Percentiles rank a stretch among this genome's conserved stretches.
Evolutionary conservation across 139 green algal species (phyloP).

Genomic region (Chlamydomonas asymmetrica): DNA sequence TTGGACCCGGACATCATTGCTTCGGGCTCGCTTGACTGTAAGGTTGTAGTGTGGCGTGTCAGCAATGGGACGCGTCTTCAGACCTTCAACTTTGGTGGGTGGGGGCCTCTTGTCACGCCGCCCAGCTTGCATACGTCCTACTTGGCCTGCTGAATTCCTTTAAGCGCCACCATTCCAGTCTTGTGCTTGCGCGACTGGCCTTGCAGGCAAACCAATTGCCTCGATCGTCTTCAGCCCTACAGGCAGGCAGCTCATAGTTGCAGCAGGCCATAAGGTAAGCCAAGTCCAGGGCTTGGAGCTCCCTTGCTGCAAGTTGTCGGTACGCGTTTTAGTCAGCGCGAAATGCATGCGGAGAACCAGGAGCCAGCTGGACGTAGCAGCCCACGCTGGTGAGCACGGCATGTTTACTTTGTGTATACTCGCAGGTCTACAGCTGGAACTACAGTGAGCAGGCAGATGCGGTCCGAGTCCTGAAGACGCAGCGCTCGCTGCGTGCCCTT

Average conservation of each 20-base stretch:
- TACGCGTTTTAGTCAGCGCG: too few relatives aligned
- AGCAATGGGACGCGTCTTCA: slow-evolving; percentile 64
- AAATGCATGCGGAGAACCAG: too few relatives aligned
- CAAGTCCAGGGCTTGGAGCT: too few relatives aligned
- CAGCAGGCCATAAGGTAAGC: slow-evolving; percentile 80
- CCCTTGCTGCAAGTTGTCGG: too few relatives aligned
- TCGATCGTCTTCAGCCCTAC: slow-evolving; percentile 80
- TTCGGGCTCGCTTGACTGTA: slow-evolving; percentile 82
- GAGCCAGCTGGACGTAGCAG: too few relatives aligned
- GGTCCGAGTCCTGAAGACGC: slow-evolving; percentile 64
- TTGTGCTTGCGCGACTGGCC: background rate
- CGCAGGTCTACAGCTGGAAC: slow-evolving; percentile 70
- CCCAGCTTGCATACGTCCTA: background rate
- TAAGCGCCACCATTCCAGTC: background rate
- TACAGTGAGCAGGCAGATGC: slow-evolving; percentile 40
- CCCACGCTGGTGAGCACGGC: too few relatives aligned
- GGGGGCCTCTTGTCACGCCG: background rate
- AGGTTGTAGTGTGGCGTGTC: slow-evolving; percentile 78
- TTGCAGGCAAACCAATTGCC: slow-evolving; percentile 82
- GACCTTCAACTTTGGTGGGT: slow-evolving; percentile 69
- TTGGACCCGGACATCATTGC: slow-evolving; percentile 68
- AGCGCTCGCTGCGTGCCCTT: slow-evolving; percentile 81
- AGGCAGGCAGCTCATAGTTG: slow-evolving; percentile 74
- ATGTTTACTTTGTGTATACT: background rate
- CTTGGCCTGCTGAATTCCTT: background rate